phyloP scores from a whole-genome alignment of 2,329 filamentous ascomycete species.

The Didymella pinodella region DNA sequence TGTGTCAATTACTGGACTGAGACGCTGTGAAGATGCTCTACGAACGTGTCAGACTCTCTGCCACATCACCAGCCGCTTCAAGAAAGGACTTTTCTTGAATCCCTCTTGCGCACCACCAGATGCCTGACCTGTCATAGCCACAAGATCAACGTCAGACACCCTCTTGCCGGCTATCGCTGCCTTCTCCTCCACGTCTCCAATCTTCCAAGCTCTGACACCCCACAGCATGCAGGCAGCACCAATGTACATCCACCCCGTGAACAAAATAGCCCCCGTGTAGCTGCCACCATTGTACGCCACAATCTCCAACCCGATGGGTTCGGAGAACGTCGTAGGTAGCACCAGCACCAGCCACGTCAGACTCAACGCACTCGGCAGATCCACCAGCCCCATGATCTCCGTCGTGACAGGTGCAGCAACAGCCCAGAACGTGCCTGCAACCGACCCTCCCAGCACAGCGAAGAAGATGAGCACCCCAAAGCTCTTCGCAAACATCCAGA shows the following conservation, averaged over 20 bases:
- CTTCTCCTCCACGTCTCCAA: constrained; percentile 60
- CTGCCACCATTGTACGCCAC: constrained; percentile 57
- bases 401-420: constrained; percentile 72
- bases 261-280: constrained; percentile 67
- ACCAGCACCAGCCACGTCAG: constrained; percentile 76
- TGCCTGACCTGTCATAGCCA: constrained; percentile 12
- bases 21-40: neutral
- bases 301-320: constrained; percentile 64
- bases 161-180: constrained; percentile 44
- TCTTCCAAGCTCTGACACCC: constrained; percentile 68
- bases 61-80: constrained; percentile 44
- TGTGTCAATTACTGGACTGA: neutral
- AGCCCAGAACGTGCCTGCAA: constrained; percentile 74
- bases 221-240: constrained; percentile 62
- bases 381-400: constrained; percentile 74
- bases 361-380: constrained; percentile 73
- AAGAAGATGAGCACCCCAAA: constrained; percentile 77
- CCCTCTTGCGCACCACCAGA: constrained; percentile 10
- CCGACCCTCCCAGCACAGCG: constrained; percentile 68
- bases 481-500: constrained; percentile 76
- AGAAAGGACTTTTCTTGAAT: constrained; percentile 36
- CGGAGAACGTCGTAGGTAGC: constrained; percentile 71
- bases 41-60: constrained; percentile 32
- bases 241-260: constrained; percentile 69
- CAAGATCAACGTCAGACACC: constrained; percentile 33